Conservation (phyloP, 768 basidiomycete genomes). For the Amanita brunnescens region DNA sequence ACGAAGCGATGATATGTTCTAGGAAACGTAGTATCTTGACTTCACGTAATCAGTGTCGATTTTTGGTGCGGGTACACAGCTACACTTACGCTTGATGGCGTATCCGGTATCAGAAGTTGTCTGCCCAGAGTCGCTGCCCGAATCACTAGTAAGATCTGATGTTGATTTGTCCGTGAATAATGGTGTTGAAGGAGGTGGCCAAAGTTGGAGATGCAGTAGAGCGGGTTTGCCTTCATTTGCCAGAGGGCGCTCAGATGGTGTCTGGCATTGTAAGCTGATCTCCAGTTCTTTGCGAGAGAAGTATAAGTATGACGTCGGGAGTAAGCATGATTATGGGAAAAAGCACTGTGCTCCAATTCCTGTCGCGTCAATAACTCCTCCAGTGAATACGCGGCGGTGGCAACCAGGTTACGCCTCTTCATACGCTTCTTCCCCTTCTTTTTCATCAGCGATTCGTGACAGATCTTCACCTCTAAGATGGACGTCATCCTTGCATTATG, state of each 20-base stretch:
- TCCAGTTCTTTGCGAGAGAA: conserved; percentile 25
- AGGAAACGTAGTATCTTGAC: conserved; percentile 12
- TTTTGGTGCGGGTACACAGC: too few relatives aligned
- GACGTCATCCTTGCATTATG: conserved; percentile 30
- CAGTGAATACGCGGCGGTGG: conserved; percentile 39
- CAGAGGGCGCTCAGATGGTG: conserved; percentile 19
- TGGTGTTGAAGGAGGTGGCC: conserved; percentile 13
- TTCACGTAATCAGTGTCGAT: too few relatives aligned
- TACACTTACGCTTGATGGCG: too few relatives aligned
- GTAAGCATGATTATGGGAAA: background rate
- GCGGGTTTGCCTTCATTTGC: conserved; percentile 31
- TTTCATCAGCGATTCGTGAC: conserved; percentile 52
- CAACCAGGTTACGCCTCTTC: conserved; percentile 49
- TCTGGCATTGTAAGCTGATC: conserved; percentile 36
- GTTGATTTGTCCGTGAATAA: background rate
- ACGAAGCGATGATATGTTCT: conserved; percentile 35
- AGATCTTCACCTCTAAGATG: conserved; percentile 44
- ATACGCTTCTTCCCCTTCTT: conserved; percentile 49
- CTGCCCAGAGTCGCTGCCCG: background rate
- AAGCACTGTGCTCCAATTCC: conserved; percentile 36
- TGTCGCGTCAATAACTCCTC: conserved; percentile 45
- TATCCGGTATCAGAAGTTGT: conserved; percentile 1
- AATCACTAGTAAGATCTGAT: background rate
- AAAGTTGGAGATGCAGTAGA: conserved; percentile 19
- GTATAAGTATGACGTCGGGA: background rate